Evolutionary conservation across 2,329 filamentous ascomycete species (phyloP).

Genomic region (Ceratocystis albifundus): DNA sequence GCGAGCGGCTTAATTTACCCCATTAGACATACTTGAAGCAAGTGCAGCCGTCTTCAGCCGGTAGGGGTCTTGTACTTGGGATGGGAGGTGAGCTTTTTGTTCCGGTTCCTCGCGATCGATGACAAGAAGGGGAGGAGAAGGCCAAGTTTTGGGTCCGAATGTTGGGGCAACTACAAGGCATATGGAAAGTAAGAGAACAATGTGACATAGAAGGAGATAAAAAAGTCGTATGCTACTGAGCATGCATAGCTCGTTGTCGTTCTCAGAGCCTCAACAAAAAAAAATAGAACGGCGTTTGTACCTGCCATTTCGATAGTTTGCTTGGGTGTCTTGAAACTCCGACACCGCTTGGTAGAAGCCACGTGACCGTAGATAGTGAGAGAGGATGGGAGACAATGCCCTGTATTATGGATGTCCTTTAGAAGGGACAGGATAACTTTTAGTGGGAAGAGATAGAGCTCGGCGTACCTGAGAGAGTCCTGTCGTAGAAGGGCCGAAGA

Average conservation of each 20-base stretch:
- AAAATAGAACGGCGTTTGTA: constrained; percentile 17
- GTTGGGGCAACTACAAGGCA: no score
- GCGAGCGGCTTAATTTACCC: constrained; percentile 20
- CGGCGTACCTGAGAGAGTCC: no score
- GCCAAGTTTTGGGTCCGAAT: constrained; percentile 14
- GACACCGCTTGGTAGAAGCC: constrained; percentile 17
- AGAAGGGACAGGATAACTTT: background rate
- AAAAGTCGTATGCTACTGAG: no score
- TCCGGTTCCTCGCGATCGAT: constrained; percentile 22
- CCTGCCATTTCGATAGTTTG: constrained; percentile 6
- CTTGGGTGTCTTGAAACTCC: constrained; percentile 4
- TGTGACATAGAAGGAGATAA: background rate
- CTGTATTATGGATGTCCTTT: background rate
- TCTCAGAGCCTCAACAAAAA: no score
- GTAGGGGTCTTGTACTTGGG: background rate
- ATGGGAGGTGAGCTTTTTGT: background rate
- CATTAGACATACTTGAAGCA: constrained; percentile 11
- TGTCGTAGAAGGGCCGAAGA: no score
- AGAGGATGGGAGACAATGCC: constrained; percentile 3
- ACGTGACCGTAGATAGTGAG: constrained; percentile 9
- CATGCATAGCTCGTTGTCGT: no score
- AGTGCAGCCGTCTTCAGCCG: constrained; percentile 20
- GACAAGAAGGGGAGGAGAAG: background rate
- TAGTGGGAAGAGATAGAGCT: no score
- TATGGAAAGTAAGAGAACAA: background rate